These are phyloP conservation scores for Protea cynaroides DNA, from an alignment of 164 flowering plant species.

Conservation along the genomic window DNA sequence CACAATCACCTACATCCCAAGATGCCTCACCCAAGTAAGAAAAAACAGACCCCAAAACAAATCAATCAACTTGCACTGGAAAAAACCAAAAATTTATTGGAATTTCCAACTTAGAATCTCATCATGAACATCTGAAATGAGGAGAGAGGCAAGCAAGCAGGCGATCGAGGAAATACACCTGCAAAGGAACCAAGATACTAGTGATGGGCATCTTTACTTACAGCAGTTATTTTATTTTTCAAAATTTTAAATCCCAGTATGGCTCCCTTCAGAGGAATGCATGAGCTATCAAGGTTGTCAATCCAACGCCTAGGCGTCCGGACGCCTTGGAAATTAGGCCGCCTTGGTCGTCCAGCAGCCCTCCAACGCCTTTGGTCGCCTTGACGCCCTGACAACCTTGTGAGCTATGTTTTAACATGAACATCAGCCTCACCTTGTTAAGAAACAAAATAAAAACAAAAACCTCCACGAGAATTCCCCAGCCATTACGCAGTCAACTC, in stretches of 20 bases:
- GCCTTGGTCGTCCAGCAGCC: too few relatives aligned
- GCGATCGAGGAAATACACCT: constrained; percentile 76
- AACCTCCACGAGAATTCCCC: constrained; percentile 19
- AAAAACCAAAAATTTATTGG: constrained; percentile 15
- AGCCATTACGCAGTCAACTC: constrained; percentile 26
- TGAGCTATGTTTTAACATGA: constrained; percentile 15
- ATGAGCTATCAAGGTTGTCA: too few relatives aligned
- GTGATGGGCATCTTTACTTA: constrained; percentile 56
- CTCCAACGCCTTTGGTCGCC: too few relatives aligned
- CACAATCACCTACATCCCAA: constrained; percentile 68
- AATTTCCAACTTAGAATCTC: constrained; percentile 53
- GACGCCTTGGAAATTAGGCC: too few relatives aligned
- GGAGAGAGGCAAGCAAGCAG: constrained; percentile 49
- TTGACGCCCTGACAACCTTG: too few relatives aligned
- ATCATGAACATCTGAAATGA: constrained; percentile 71
- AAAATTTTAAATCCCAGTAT: constrained; percentile 6
- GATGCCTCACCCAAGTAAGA: constrained; percentile 14
- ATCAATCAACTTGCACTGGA: constrained; percentile 3
- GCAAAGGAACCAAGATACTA: constrained; percentile 83
- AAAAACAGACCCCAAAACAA: constrained; percentile 3
- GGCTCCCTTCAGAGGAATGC: constrained; percentile 12
- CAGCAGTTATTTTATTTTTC: background rate
- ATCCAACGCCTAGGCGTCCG: too few relatives aligned
- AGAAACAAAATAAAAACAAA: constrained; percentile 24
- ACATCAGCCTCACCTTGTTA: constrained; percentile 47